Base-by-base conservation (phyloP, 2,329 filamentous ascomycete genomes). In the Phialocephala subalpina region DNA sequence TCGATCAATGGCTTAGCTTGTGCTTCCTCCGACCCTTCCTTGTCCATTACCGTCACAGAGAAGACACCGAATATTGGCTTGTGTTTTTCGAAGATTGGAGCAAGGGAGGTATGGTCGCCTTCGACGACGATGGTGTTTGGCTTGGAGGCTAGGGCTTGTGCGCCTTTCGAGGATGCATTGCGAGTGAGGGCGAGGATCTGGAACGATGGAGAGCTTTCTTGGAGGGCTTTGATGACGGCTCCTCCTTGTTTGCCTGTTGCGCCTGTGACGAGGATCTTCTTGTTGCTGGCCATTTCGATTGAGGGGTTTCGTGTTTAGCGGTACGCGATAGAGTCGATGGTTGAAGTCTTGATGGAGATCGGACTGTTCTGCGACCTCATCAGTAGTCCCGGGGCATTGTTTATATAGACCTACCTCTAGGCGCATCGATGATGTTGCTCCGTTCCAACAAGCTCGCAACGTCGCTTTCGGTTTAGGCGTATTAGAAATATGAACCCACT, bases 41-140 rank as follows among this genome's bases (percentile, higher is more conserved):
- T 58, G 20, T 33, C 45, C 12, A 69, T 29, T 20, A 71, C 73
- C 62, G 80, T 78, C 5, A 91, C 86, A 22, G 83, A 86, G 77
- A 86, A 91, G 6, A 90, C 87, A 3, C 87, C 87, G 82, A 84
- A 87, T 63, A 89, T 81, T 2, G 80, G 73, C 49, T 67, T 53
- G 60, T 67, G 29, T 66, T 75, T 63, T 65, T 63, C 67, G 72
- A 90, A 89, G 35, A 90, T 81, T 0, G 73, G 77, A 0, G 79
- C 75, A 0, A 82, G 78, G 47, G 88, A 77, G 65, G 86, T 80
- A 5, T 90, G 78, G 65, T 90, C 81, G 12, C 88, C 88, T 74
- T 87, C 77, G 63, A 89, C 80, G 14, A 89, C 70, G 47, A 81
- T 81, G 69, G 88, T 80, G 33, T 80, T 78, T 5, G 83, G 75